Conservation (phyloP, 2,329 filamentous ascomycete species). For the Trichophyton verrucosum region DNA sequence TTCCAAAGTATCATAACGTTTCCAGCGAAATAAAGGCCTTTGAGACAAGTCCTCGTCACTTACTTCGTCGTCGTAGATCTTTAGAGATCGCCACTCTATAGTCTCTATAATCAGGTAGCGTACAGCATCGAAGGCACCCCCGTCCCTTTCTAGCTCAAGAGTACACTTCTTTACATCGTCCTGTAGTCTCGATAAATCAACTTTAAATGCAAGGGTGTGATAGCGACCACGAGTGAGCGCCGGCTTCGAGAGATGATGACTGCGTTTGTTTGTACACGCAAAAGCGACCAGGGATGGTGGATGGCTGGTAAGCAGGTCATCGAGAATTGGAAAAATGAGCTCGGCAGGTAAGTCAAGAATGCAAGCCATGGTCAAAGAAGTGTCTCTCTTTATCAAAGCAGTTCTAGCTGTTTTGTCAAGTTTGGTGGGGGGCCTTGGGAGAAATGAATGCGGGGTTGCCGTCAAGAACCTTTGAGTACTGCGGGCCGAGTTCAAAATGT, state of each 20-base stretch:
- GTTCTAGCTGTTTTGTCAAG: too few species aligned
- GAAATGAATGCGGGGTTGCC: too few species aligned
- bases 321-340: neutral
- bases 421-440: too few species aligned
- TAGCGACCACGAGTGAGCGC: neutral
- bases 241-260: neutral
- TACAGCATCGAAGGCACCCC: neutral
- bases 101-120: neutral
- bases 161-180: neutral
- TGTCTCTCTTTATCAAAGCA: too few species aligned
- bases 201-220: neutral
- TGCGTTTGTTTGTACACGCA: neutral
- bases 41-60: neutral
- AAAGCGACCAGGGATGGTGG: neutral
- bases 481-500: too few species aligned
- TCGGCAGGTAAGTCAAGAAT: neutral
- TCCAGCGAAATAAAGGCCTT: neutral
- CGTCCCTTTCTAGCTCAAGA: neutral
- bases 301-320: neutral
- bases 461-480: too few species aligned
- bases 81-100: neutral
- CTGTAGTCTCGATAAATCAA: neutral
- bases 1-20: neutral
- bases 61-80: neutral
- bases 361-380: neutral